phyloP scores from a whole-genome alignment of 768 basidiomycete species.

The Symmetrospora coprosmae region DNA sequence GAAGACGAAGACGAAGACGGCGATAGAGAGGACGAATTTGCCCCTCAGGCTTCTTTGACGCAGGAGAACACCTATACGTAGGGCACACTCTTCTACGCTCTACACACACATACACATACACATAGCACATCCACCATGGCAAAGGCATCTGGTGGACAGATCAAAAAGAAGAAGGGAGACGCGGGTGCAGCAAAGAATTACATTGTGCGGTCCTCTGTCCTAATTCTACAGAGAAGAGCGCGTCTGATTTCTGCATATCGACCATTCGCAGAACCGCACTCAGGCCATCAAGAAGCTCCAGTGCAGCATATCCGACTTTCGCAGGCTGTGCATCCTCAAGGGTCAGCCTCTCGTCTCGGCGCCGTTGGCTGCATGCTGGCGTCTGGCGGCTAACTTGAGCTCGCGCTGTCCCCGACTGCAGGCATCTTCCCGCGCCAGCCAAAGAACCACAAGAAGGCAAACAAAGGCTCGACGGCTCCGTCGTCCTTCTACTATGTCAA shows the following conservation, averaged over 20 bases:
- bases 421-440: constrained; percentile 98
- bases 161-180: constrained; percentile 52
- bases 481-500: constrained; percentile 97
- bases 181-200: constrained; percentile 84
- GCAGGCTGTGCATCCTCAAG: constrained; percentile 90
- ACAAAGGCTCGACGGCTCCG: constrained; percentile 92
- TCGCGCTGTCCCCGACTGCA: constrained; percentile 37
- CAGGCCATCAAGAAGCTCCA: constrained; percentile 87
- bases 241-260: too few relatives aligned
- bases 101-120: too few relatives aligned
- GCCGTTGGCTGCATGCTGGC: neutral
- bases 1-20: neutral
- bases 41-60: too few relatives aligned
- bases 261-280: constrained; percentile 57
- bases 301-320: constrained; percentile 90
- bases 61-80: too few relatives aligned
- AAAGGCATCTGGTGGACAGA: constrained; percentile 9
- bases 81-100: too few relatives aligned
- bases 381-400: neutral
- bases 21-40: neutral
- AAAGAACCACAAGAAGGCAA: constrained; percentile 73
- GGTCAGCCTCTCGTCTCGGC: constrained; percentile 44
- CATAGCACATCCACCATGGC: constrained; percentile 10
- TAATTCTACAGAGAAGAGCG: neutral
- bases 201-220: constrained; percentile 32